A percentile compares a stretch with the other conserved stretches of the same genome.
Evolutionary conservation across 768 basidiomycete species (phyloP).

Genomic region (Boletus insuetus): DNA sequence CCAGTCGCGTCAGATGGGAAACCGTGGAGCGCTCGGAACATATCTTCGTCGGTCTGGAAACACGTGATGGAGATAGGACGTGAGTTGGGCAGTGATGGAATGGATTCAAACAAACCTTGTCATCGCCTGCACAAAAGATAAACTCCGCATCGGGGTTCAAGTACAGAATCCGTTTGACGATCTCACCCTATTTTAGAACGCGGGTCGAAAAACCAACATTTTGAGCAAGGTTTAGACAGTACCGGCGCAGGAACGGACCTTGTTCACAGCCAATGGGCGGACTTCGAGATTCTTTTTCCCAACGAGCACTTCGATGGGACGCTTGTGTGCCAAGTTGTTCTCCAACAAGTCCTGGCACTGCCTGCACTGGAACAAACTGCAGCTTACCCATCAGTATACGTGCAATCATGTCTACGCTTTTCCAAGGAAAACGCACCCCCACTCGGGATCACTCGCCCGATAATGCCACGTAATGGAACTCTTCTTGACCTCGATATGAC

Average conservation of each 20-base stretch:
- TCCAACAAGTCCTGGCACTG: slow-evolving; percentile 96
- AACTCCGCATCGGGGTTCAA: slow-evolving; percentile 92
- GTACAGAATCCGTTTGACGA: slow-evolving; percentile 92
- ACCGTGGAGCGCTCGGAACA: slow-evolving; percentile 87
- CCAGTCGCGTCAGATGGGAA: slow-evolving; percentile 42
- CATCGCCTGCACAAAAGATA: slow-evolving; percentile 96
- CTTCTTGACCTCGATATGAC: slow-evolving; percentile 95
- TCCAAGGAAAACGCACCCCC: slow-evolving; percentile 59
- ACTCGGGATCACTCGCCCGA: slow-evolving; percentile 88
- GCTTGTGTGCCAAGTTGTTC: slow-evolving; percentile 88
- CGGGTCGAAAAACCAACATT: neutral
- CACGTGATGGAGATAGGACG: neutral
- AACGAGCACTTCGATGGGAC: slow-evolving; percentile 94
- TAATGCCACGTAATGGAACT: slow-evolving; percentile 99
- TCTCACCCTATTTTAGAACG: slow-evolving; percentile 64
- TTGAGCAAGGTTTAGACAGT: neutral
- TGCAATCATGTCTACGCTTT: neutral
- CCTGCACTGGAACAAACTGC: slow-evolving; percentile 86
- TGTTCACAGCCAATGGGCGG: slow-evolving; percentile 92
- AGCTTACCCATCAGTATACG: slow-evolving; percentile 1
- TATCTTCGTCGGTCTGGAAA: slow-evolving; percentile 88
- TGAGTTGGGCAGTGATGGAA: too few species aligned
- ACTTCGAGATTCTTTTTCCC: slow-evolving; percentile 99
- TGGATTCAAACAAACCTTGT: slow-evolving; percentile 61
- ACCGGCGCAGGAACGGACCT: slow-evolving; percentile 39